Evolutionary conservation across 768 basidiomycete genomes (phyloP).

Genomic region (Tricholoma hemisulphureum): DNA sequence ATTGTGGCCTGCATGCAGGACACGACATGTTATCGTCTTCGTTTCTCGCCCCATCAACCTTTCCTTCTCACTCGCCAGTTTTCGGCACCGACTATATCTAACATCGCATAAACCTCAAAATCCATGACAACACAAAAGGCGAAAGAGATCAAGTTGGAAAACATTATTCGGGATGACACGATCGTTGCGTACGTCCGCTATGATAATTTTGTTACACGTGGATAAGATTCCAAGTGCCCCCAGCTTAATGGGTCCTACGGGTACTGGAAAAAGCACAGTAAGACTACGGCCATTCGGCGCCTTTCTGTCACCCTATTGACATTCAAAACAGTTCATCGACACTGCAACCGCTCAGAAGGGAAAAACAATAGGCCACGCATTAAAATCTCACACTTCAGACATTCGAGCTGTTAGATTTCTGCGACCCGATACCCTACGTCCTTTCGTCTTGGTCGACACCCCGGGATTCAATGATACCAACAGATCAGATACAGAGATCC

Average conservation of each 20-base stretch:
- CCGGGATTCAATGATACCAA: conserved; percentile 22
- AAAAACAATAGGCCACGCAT: conserved; percentile 29
- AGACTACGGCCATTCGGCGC: neutral
- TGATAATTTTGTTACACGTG: no score
- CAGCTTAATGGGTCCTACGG: conserved; percentile 25
- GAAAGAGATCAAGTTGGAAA: neutral
- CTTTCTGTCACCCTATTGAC: neutral
- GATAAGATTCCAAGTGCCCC: neutral
- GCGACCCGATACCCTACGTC: neutral
- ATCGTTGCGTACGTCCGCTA: neutral
- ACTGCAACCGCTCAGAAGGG: conserved; percentile 26
- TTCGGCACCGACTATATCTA: neutral
- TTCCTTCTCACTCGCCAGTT: neutral
- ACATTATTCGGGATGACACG: neutral
- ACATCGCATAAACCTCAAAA: neutral
- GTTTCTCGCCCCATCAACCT: neutral
- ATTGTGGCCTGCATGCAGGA: neutral
- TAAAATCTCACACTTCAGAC: conserved; percentile 36
- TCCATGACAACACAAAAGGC: neutral
- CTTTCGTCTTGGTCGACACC: conserved; percentile 20
- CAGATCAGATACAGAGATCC: conserved; percentile 15
- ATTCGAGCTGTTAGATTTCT: conserved; percentile 21
- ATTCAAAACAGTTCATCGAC: conserved; percentile 34
- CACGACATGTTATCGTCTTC: neutral
- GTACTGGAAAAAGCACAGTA: conserved; percentile 23